phyloP scores from a whole-genome alignment of 352 stramenopile species.

The Bremia lactucae region DNA sequence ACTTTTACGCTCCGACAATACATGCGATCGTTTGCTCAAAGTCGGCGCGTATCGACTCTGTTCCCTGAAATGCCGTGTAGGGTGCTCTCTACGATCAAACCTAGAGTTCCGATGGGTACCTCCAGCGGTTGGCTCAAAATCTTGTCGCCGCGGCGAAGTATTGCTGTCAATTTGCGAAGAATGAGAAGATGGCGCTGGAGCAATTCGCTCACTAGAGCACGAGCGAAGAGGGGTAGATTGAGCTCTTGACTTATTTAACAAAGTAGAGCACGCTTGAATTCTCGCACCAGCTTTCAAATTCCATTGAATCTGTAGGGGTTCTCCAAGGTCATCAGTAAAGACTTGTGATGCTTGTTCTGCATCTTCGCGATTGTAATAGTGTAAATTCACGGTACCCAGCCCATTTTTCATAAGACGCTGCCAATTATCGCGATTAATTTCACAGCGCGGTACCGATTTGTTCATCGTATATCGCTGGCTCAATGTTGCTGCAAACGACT shows the following conservation, averaged over 20 bases:
- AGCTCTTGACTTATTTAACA: not conserved
- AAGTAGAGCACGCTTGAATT: slow-evolving; percentile 18
- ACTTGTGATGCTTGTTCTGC: slow-evolving; percentile 24
- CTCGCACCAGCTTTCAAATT: slow-evolving; percentile 28
- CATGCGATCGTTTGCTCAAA: slow-evolving; percentile 6
- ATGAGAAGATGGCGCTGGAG: slow-evolving; percentile 9
- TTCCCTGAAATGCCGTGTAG: not conserved
- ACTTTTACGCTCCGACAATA: slow-evolving; percentile 6
- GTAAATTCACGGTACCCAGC: slow-evolving; percentile 25
- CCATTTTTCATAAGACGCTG: slow-evolving; percentile 33
- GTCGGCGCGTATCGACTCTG: slow-evolving; percentile 3
- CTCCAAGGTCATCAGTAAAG: slow-evolving; percentile 33
- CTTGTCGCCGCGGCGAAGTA: slow-evolving; percentile 11
- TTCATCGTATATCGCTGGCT: slow-evolving; percentile 43
- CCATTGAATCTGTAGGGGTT: slow-evolving; percentile 27
- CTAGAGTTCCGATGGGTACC: slow-evolving; percentile 7
- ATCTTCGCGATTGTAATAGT: slow-evolving; percentile 49
- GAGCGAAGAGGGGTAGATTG: slow-evolving; percentile 15
- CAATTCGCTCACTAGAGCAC: slow-evolving; percentile 24
- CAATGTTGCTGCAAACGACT: slow-evolving; percentile 33
- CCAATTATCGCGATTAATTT: slow-evolving; percentile 52
- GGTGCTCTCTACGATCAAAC: slow-evolving; percentile 2
- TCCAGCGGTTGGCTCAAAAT: slow-evolving; percentile 2
- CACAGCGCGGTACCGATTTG: slow-evolving; percentile 33
- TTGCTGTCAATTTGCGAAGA: slow-evolving; percentile 12